These are phyloP conservation scores for Colletotrichum sp. DNA, from an alignment of 2,329 filamentous ascomycete genomes.

Conservation along the genomic window DNA sequence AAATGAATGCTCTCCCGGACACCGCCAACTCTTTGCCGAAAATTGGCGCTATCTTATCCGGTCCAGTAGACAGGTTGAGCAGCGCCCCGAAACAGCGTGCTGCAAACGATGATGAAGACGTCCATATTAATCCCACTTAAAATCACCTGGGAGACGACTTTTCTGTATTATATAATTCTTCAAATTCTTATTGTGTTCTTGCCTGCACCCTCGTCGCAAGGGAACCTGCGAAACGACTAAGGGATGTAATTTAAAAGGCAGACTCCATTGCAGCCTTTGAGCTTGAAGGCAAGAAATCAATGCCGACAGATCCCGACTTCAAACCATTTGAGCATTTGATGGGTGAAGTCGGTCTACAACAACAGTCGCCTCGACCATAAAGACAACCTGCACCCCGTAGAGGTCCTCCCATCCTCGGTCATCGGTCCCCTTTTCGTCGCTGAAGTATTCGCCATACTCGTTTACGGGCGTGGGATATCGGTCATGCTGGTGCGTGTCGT, in stretches of 20 bases:
- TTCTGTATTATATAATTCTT: not conserved
- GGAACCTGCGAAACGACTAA: not conserved
- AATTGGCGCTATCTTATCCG: not conserved
- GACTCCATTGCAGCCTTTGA: not conserved
- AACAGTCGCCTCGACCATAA: no score
- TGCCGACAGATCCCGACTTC: no score
- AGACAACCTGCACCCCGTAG: no score
- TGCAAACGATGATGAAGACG: not conserved
- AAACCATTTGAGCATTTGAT: no score
- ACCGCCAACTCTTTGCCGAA: no score
- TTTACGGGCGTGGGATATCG: no score
- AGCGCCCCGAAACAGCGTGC: not conserved
- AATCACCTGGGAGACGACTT: not conserved
- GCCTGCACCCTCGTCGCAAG: not conserved
- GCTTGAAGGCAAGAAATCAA: not conserved
- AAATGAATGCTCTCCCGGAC: fast-evolving
- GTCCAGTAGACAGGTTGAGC: not conserved
- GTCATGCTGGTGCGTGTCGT: no score
- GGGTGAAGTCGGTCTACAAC: no score
- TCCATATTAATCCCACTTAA: fast-evolving
- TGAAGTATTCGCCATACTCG: no score
- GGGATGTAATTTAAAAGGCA: not conserved
- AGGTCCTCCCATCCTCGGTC: no score
- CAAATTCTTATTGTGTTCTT: not conserved
- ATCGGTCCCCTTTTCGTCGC: no score